Evolutionary conservation across 2,329 filamentous ascomycete species (phyloP).

Genomic region (Clarireedia homoeocarpa): DNA sequence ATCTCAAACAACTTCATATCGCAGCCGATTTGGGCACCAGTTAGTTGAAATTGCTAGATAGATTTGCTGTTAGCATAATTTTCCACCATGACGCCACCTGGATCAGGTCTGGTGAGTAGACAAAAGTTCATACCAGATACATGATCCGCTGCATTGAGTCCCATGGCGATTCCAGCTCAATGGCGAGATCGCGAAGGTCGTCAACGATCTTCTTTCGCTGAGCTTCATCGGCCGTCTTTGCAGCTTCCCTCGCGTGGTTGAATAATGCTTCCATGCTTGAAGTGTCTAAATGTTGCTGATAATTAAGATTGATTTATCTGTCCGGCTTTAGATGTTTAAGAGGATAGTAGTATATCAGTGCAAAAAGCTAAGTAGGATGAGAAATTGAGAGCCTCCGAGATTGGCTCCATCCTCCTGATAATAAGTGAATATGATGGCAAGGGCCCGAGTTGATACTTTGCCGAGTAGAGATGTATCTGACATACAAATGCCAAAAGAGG

Average conservation of each 20-base stretch:
- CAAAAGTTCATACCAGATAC: background rate
- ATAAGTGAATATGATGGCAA: background rate
- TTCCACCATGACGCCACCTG: background rate
- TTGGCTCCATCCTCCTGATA: background rate
- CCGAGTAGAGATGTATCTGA: background rate
- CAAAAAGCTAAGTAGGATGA: background rate
- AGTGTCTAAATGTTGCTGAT: background rate
- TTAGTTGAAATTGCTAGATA: constrained; percentile 6
- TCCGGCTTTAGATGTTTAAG: background rate
- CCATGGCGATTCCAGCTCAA: constrained; percentile 8
- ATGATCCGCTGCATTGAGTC: constrained; percentile 8
- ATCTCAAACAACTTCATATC: constrained; percentile 4
- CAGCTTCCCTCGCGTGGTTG: background rate
- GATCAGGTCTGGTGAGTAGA: background rate
- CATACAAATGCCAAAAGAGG: background rate
- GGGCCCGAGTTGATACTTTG: background rate
- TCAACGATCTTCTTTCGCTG: constrained; percentile 5
- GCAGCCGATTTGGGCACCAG: constrained; percentile 1
- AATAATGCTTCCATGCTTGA: background rate
- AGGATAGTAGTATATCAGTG: background rate
- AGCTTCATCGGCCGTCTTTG: background rate
- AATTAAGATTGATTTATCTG: background rate
- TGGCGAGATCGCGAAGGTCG: constrained; percentile 1
- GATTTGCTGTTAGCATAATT: background rate
- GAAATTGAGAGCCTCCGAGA: background rate